Base-by-base conservation (phyloP, 306 rosid genomes). In the Acmispon strigosus region DNA sequence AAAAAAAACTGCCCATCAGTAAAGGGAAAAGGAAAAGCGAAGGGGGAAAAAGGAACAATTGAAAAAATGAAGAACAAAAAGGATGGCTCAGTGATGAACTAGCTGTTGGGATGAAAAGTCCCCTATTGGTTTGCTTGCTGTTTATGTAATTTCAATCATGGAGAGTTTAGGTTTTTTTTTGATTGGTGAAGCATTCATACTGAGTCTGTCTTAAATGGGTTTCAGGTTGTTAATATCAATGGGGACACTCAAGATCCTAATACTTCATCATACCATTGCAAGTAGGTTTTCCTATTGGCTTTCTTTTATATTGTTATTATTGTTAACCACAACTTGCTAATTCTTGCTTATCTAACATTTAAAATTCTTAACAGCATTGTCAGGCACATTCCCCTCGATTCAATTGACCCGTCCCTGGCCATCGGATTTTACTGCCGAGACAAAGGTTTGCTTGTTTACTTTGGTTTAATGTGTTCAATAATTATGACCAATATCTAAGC, bases 361-460 rank as follows among this genome's bases (percentile, higher is more conserved):
- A 63, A 67, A 41, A 41, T 1, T 66, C 41, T 29, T 62, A 56
- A 74, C 86, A 92, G 98, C 66, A 63, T 86, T 59, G 32, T 82
- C 60, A 85, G 92, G 51, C 92, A 89, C 81, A 86, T 90, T 3
- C 86, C 90, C 27, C 78, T 94, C 34, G 96, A 91, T 59, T 78
- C 89, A 12, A 86, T 94, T 43, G 99, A 94, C 81, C 90, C 99
- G 63, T 94, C 99, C 59, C 74, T 94, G 74, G 99, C 99, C 45
- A 86, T 94, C 74, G 99, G 99, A 66, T 94, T 94, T 84, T 94
- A 90, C 82, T 94, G 99, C 75, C 95, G 91, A 19, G 88, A 87
- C 78, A 91, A 85, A 91, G 96, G 98, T 92, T 48, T 69, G 77
- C 59, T 34, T 64, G 14, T 62, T 32, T 73, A 51, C 81, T 76